phyloP scores from a whole-genome alignment of 2,329 filamentous ascomycete species.

The Fusarium oligoseptatum region DNA sequence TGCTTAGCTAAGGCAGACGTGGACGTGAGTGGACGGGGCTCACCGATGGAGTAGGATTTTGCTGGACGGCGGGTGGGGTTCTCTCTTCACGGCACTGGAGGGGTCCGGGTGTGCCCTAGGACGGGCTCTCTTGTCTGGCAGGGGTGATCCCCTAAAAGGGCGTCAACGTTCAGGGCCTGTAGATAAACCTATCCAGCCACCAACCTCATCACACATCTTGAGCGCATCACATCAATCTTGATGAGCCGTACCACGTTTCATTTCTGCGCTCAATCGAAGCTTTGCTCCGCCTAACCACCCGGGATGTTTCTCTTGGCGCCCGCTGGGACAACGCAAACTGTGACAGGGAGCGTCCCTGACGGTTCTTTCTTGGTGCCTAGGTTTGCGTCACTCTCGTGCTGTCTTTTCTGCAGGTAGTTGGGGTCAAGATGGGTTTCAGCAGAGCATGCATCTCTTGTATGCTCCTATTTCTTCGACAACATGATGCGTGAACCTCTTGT shows the following conservation, averaged over 20 bases:
- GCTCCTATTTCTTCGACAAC: neutral
- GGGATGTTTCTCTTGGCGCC: constrained; percentile 9
- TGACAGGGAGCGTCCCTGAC: constrained; percentile 2
- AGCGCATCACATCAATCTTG: neutral
- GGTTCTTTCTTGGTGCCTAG: neutral
- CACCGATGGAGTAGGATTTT: constrained; percentile 17
- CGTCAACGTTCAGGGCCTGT: constrained; percentile 18
- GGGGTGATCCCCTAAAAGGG: constrained; percentile 25
- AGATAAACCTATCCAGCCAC: constrained; percentile 27
- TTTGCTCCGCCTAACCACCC: neutral
- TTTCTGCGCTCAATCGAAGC: neutral
- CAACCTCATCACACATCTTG: constrained; percentile 17
- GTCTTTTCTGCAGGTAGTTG: neutral
- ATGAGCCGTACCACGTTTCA: constrained; percentile 16
- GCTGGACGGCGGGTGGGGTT: too few species aligned
- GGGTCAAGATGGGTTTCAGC: neutral
- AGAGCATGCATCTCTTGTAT: neutral
- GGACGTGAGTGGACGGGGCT: constrained; percentile 19
- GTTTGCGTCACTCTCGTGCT: constrained; percentile 8
- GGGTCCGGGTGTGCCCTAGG: constrained; percentile 13
- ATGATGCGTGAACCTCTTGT: constrained; percentile 1
- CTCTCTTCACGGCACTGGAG: constrained; percentile 19
- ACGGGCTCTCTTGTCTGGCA: neutral
- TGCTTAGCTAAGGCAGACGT: constrained; percentile 36
- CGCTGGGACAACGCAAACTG: neutral